Base-by-base conservation (phyloP, 192 early-diverging fungal genomes). In the Gryganskiella cystojenkinii region DNA sequence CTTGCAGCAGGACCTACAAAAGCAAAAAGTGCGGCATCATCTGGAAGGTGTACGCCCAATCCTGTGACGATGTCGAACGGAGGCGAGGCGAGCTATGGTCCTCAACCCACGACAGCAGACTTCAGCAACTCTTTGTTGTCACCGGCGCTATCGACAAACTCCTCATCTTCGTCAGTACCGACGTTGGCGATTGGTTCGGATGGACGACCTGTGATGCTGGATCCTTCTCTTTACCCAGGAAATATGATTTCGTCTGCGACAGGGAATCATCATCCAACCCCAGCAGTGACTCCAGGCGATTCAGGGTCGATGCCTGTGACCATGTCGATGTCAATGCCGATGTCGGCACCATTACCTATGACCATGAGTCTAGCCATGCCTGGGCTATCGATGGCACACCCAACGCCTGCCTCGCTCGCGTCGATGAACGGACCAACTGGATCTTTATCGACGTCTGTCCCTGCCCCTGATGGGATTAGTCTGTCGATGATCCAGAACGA, bases 401-500 rank as follows among this genome's bases (percentile, higher is more conserved):
- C 57, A 13, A 42, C 63, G 4, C 50, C 62, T 19, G 62, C 57
- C 25, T 52, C 52, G 34, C 61, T 54, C 3, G 63, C 62, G 14
- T 57, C 35, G 4, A 61, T 73, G 61, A 25, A 19, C 14, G 42
- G 37, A 13, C 37, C 37, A 40, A 40, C n/a, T n/a, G n/a, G n/a
- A n/a, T n/a, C n/a, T n/a, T n/a, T 40, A 13, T 13, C 37, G 37
- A 40, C 37, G 13, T 40, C 37, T 9, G 37, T 13, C 13, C 37
- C 37, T 19, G 0, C 50, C 17, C 19, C 62, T 0, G 34, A 22
- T 10, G 50, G 55, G 11, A 59, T 65, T 3, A 58, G 24, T 11
- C 25, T 73, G 71, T 8, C 71, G 17, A 65, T 73, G 71, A 65
- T 73, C 20, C 71, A 73, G 5, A 37, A 65, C 7, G 57, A 51